These are phyloP conservation scores for Nannizziopsis barbatae DNA, from an alignment of 2,329 filamentous ascomycete species.

Conservation along the genomic window DNA sequence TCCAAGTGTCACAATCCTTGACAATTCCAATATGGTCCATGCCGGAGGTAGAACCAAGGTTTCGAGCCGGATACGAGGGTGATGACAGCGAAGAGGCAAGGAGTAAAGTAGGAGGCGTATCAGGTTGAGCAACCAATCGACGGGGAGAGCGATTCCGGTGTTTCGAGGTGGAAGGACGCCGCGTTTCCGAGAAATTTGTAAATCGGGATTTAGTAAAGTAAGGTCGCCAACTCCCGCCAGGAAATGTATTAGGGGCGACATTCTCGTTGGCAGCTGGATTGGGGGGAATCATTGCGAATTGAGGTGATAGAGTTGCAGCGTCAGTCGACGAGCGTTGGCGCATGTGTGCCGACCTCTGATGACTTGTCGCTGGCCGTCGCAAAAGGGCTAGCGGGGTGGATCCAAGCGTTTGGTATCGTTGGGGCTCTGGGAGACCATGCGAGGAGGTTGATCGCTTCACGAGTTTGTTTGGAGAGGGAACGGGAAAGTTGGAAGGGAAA, in stretches of 20 bases:
- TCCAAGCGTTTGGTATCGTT: constrained; percentile 26
- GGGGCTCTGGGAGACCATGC: constrained; percentile 34
- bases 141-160: constrained; percentile 30
- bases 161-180: constrained; percentile 30
- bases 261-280: constrained; percentile 15
- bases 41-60: background rate
- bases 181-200: constrained; percentile 20
- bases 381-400: constrained; percentile 39
- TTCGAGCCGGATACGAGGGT: background rate
- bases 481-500: constrained; percentile 20
- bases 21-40: background rate
- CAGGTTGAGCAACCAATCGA: constrained; percentile 35
- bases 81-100: constrained; percentile 32
- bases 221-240: constrained; percentile 26
- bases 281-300: background rate
- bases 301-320: constrained; percentile 5
- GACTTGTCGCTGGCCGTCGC: constrained; percentile 51
- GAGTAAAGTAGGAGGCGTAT: constrained; percentile 39
- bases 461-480: constrained; percentile 46
- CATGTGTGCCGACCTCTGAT: constrained; percentile 48
- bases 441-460: constrained; percentile 51
- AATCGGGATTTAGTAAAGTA: constrained; percentile 31
- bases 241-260: constrained; percentile 8
- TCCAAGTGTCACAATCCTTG: background rate
- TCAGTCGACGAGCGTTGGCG: constrained; percentile 34